phyloP scores from a whole-genome alignment of 2,329 filamentous ascomycete species.

The Verticillium zaregamsianum region DNA sequence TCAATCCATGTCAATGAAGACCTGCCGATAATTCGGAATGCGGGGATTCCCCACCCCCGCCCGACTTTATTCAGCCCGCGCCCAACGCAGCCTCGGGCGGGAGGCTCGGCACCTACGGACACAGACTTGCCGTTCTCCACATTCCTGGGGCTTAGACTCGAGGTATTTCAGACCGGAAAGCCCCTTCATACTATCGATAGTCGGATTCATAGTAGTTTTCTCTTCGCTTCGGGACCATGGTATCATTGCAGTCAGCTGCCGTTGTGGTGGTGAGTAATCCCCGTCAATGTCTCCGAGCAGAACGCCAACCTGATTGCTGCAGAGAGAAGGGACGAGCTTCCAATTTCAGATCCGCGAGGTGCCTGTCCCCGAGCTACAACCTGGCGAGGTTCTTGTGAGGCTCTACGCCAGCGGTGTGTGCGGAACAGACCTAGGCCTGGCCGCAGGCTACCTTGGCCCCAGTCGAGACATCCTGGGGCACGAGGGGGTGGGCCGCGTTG shows the following conservation, averaged over 20 bases:
- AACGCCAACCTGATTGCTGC: neutral
- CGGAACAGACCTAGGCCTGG: conserved; percentile 33
- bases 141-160: neutral
- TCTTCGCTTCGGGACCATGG: neutral
- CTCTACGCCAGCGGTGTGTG: conserved; percentile 31
- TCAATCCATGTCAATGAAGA: neutral
- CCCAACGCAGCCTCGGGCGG: neutral
- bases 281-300: neutral
- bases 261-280: neutral
- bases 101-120: neutral
- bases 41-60: neutral
- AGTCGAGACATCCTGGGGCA: conserved; percentile 33
- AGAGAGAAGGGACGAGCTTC: neutral
- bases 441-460: conserved; percentile 30
- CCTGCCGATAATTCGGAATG: neutral
- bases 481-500: conserved; percentile 38
- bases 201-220: no score
- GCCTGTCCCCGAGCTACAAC: conserved; percentile 5
- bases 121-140: neutral
- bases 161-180: neutral
- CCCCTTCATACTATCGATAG: neutral
- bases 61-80: neutral
- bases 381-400: conserved; percentile 25
- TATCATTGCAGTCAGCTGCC: neutral
- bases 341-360: neutral